A percentile compares a stretch with the other conserved stretches of the same genome.
Conservation (phyloP, 2,329 filamentous ascomycete genomes). For the Epichloe sibirici region DNA sequence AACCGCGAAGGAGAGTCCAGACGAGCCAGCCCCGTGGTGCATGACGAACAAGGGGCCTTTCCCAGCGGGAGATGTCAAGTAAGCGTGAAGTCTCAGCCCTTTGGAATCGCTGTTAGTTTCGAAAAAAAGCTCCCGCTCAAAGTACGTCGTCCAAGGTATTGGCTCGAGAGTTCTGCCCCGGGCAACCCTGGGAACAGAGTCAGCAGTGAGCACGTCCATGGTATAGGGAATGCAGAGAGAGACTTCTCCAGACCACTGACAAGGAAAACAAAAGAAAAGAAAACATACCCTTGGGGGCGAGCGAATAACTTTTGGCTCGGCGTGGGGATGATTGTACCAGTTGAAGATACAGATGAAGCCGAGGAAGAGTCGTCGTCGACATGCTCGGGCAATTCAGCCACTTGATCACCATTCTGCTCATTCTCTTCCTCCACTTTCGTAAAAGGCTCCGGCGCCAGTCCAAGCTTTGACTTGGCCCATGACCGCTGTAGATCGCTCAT, state of each 20-base stretch:
- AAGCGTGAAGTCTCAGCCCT: conserved; percentile 64
- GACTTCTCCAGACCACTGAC: too few species aligned
- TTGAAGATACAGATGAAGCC: conserved; percentile 77
- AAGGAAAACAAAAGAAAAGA: not conserved
- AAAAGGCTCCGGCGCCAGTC: conserved; percentile 37
- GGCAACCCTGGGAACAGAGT: conserved; percentile 25
- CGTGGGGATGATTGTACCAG: conserved; percentile 80
- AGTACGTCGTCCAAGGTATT: conserved; percentile 80
- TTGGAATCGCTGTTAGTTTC: conserved; percentile 28
- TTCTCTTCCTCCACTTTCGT: conserved; percentile 41
- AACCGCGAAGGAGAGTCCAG: conserved; percentile 80
- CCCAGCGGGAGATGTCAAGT: conserved; percentile 68
- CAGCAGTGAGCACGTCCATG: conserved; percentile 7
- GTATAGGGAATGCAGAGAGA: not conserved
- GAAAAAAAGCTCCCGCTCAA: conserved; percentile 73
- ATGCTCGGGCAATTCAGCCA: conserved; percentile 32
- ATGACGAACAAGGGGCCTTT: conserved; percentile 77
- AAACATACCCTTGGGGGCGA: conserved; percentile 49
- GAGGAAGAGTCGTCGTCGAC: conserved; percentile 56
- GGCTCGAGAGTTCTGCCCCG: conserved; percentile 47
- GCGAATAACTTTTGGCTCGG: conserved; percentile 62
- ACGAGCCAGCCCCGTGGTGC: conserved; percentile 91
- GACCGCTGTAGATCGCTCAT: conserved; percentile 77
- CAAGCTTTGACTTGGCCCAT: conserved; percentile 66
- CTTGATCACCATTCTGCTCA: conserved; percentile 21